Evolutionary conservation across 345 rosid species (phyloP).

Genomic region (Alliaria petiolata): DNA sequence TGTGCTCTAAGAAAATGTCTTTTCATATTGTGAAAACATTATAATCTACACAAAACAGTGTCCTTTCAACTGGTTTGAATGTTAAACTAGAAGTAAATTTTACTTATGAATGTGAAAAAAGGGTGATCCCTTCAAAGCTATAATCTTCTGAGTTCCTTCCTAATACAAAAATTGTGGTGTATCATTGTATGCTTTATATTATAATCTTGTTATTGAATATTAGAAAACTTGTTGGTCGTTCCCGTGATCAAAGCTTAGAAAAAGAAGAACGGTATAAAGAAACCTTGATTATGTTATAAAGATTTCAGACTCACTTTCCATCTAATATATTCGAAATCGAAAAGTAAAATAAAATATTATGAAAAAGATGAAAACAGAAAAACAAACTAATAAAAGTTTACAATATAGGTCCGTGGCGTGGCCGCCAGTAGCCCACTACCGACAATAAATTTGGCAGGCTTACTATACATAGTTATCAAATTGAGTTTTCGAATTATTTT

Average conservation of each 20-base stretch:
- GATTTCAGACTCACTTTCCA: conserved; percentile 4
- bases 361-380: background rate
- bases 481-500: too few relatives aligned
- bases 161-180: too few relatives aligned
- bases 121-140: too few relatives aligned
- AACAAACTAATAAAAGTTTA: background rate
- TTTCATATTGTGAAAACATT: background rate
- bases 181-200: too few relatives aligned
- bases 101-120: too few relatives aligned
- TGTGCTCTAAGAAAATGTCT: background rate
- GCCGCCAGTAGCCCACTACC: conserved; percentile 10
- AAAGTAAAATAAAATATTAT: background rate
- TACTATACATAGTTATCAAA: background rate
- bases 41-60: background rate
- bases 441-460: conserved; percentile 13
- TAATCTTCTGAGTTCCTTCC: too few relatives aligned
- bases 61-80: background rate
- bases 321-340: background rate
- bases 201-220: background rate
- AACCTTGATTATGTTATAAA: background rate
- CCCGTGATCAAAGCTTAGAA: conserved; percentile 3
- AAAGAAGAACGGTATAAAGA: background rate
- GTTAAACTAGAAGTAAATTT: background rate
- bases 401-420: background rate
- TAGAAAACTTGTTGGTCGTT: background rate